Evolutionary conservation across 495 filamentous ascomycete genomes (phyloP).

Genomic region (Penicillium nucicola): DNA sequence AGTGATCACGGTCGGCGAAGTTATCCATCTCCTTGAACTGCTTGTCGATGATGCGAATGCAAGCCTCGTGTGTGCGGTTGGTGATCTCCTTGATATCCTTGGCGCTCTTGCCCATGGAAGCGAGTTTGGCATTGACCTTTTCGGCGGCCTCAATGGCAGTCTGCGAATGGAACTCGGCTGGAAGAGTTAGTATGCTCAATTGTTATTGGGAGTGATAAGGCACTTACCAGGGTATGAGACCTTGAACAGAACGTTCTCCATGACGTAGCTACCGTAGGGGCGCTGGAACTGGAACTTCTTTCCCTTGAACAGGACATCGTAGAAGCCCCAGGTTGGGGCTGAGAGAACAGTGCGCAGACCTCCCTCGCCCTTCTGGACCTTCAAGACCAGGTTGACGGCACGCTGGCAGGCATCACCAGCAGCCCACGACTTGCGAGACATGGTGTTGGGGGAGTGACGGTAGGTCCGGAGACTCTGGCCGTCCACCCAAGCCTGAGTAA

Average conservation of each 20-base stretch:
- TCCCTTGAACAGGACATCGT: slow-evolving; percentile 95
- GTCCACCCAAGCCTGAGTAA: slow-evolving; percentile 96
- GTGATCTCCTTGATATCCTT: slow-evolving; percentile 90
- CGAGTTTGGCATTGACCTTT: slow-evolving; percentile 78
- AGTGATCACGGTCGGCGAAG: slow-evolving; percentile 98
- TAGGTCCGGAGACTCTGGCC: slow-evolving; percentile 95
- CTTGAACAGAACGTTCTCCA: slow-evolving; percentile 99
- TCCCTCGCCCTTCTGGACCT: slow-evolving; percentile 88
- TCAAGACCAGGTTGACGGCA: slow-evolving; percentile 89
- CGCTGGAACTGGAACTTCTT: slow-evolving; percentile 95
- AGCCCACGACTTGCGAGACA: slow-evolving; percentile 99
- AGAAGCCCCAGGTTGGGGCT: slow-evolving; percentile 96
- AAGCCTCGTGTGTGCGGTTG: slow-evolving; percentile 96
- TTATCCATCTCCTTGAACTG: slow-evolving; percentile 99
- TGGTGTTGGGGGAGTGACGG: slow-evolving; percentile 96
- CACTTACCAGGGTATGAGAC: slow-evolving; percentile 87
- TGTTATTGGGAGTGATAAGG: not conserved
- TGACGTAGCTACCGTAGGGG: slow-evolving; percentile 95
- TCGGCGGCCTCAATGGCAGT: slow-evolving; percentile 94
- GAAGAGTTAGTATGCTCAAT: slow-evolving; percentile 1
- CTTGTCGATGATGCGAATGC: slow-evolving; percentile 98
- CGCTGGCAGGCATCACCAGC: slow-evolving; percentile 96
- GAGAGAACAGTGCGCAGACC: slow-evolving; percentile 91
- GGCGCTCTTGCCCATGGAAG: slow-evolving; percentile 81
- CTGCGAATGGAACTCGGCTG: slow-evolving; percentile 98